These are phyloP conservation scores for Fusarium illudens DNA, from an alignment of 2,329 filamentous ascomycete species.

Conservation along the genomic window DNA sequence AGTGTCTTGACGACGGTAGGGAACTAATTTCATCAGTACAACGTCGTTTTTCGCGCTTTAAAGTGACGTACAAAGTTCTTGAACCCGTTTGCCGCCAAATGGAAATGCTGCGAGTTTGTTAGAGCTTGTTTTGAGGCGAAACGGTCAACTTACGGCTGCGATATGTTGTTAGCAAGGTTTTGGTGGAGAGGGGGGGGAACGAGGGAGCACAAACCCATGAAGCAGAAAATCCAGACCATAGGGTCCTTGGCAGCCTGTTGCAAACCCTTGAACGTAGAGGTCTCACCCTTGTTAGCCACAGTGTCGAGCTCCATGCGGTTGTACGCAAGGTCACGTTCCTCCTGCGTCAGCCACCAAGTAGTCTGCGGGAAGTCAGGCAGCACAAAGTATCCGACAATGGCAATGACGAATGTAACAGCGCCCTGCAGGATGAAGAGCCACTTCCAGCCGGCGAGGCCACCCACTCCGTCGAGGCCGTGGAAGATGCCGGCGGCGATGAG, in stretches of 20 bases:
- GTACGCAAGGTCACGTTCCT: constrained; percentile 54
- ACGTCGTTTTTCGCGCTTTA: not conserved
- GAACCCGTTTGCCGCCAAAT: constrained; percentile 58
- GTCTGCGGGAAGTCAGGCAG: constrained; percentile 54
- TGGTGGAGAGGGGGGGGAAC: not conserved
- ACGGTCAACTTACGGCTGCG: constrained; percentile 29
- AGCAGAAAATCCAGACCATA: constrained; percentile 58
- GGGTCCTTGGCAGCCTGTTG: constrained; percentile 55
- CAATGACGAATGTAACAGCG: constrained; percentile 47
- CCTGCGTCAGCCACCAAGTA: constrained; percentile 52
- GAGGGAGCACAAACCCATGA: constrained; percentile 48
- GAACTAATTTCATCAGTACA: constrained; percentile 23
- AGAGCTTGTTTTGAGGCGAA: not conserved
- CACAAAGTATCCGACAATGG: constrained; percentile 41
- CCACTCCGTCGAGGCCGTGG: constrained; percentile 40
- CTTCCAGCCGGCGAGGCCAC: constrained; percentile 44
- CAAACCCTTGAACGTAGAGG: constrained; percentile 54
- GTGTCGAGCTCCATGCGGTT: constrained; percentile 56
- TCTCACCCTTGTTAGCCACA: constrained; percentile 53
- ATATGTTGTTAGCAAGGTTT: not conserved
- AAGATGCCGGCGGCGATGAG: constrained; percentile 57
- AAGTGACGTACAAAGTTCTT: constrained; percentile 44
- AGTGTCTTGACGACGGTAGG: constrained; percentile 43
- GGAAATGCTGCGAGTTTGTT: constrained; percentile 48
- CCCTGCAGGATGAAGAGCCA: constrained; percentile 74